Base-by-base conservation (phyloP, 2,329 filamentous ascomycete genomes). In the Alternaria triticimaculans region DNA sequence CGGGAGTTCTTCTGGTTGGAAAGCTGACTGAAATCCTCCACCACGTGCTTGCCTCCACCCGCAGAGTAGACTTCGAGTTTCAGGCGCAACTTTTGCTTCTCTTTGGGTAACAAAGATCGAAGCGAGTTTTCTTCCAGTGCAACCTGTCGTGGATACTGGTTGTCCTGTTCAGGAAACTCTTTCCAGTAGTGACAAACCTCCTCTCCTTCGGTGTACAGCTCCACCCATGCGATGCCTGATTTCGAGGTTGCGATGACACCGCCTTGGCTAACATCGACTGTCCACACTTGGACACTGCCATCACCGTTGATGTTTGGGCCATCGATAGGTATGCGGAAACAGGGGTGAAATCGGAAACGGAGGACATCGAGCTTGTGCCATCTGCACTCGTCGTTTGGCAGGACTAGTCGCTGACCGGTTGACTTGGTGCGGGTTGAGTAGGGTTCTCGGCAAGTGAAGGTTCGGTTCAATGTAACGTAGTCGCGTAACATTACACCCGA, bases 361-460 rank as follows among this genome's bases (percentile, higher is more conserved):
- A 99, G 85, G 58, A 89, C 89, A 79, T 98, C 96, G 7, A 98
- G 86, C 62, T 94, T 88, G 80, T 97, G 94, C 95, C 95, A 98
- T 25, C 85, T 86, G 78, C 94, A 97, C 81, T 98, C 96, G 70
- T 97, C 93, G 50, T 89, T 87, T 30, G 88, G 88, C 46, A 91
- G 79, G 45, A 94, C 91, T 7, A 93, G 81, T 5, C 91, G 90
- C 63, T 87, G 81, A 3, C 94, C 94, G 72, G 92, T 93, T 46
- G 90, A 90, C 76, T 93, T 93, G 3, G 93, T 97, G 49, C 94
- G 87, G 3, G 93, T 97, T 3, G 92, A 96, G 76, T 91, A 97
- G 1, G 93, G 89, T 78, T 97, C 95, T 44, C 91, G 88, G 30
- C 88, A 87, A 49, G 92, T 85, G 77, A 97, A 98, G 1, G 91